Base-by-base conservation (phyloP, 1,284 basidiomycete genomes). In the Hortiboletus rubellus region DNA sequence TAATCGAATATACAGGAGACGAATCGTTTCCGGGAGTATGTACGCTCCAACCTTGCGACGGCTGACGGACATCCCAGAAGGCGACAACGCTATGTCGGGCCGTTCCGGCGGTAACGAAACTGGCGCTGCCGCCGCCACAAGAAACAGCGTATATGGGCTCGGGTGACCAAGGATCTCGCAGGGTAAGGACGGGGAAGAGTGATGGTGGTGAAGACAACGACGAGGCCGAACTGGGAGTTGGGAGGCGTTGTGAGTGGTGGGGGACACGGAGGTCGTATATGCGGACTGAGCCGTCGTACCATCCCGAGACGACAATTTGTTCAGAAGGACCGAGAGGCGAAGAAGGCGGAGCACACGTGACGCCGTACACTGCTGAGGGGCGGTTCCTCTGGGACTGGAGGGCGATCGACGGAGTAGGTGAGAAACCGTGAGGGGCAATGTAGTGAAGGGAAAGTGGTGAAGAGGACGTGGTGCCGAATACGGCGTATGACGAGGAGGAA, bases 71-170 rank as follows among this genome's bases (percentile, higher is more conserved):
- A 68, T 92, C 90, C 86, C 87, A 92, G 60, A 92, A 85, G 1
- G 87, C 82, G 50, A 92, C 81, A 27, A 91, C 81, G 57, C 85
- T 83, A 66, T 92, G 86, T 12, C 87, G 79, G 14, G 87, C 87
- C 9, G 84, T 82, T 18, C 90, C 90, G 3, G 87, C 89, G 7
- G 85, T 83, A 46, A 92, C 77, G 64, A 86, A 79, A 55, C 77
- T 78, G 14, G 77, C 77, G n/a, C 77, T 76, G 2, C 87, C 88
- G 9, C 88, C 89, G 31, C 89, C 88, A 51, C 79, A 82, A 1
- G 86, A 81, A 43, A 91, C 77, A 44, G 83, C 77, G 65, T 90
- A 91, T 49, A 91, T 83, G n/a, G 87, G 80, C 62, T 91, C 88
- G 52, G 77, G 77, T 0, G 81, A 82, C 81, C 83, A 85, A 1